These are phyloP conservation scores for Xylariales sp. DNA, from an alignment of 2,329 filamentous ascomycete genomes.

Conservation along the genomic window DNA sequence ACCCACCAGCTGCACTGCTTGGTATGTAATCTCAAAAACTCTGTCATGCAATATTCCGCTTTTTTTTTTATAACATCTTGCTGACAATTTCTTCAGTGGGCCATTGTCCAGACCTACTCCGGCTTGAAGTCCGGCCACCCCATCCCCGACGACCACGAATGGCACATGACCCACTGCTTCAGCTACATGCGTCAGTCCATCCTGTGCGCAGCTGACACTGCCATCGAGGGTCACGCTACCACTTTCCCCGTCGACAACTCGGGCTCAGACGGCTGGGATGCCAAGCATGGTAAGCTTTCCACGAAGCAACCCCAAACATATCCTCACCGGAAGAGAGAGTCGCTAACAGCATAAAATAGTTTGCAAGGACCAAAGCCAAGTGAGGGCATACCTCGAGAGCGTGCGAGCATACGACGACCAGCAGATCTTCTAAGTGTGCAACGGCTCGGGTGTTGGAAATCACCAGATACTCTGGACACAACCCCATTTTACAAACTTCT, in stretches of 20 bases:
- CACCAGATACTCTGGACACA: too few species aligned
- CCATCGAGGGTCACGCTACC: conserved; percentile 40
- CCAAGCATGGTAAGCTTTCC: conserved; percentile 33
- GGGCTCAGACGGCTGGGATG: conserved; percentile 42
- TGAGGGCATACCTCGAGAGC: conserved; percentile 36
- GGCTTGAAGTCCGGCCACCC: conserved; percentile 32
- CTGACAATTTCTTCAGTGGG: conserved; percentile 21
- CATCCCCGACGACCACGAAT: conserved; percentile 38
- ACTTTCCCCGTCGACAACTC: conserved; percentile 42
- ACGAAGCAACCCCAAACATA: background rate
- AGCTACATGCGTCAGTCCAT: conserved; percentile 43
- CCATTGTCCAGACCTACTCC: conserved; percentile 39
- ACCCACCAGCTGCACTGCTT: conserved; percentile 37
- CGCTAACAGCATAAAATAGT: conserved; percentile 19
- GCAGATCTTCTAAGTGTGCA: conserved; percentile 33
- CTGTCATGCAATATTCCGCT: too few species aligned
- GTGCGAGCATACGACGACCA: conserved; percentile 40
- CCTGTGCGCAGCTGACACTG: conserved; percentile 41
- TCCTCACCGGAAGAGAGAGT: background rate
- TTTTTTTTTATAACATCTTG: too few species aligned
- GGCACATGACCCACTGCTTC: conserved; percentile 46
- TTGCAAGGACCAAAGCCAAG: conserved; percentile 37
- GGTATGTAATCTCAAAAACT: conserved; percentile 22
- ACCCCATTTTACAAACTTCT: too few species aligned
- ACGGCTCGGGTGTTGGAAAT: too few species aligned